Base-by-base conservation (phyloP, 202 grass and related monocot species). In the Panicum hallii region DNA sequence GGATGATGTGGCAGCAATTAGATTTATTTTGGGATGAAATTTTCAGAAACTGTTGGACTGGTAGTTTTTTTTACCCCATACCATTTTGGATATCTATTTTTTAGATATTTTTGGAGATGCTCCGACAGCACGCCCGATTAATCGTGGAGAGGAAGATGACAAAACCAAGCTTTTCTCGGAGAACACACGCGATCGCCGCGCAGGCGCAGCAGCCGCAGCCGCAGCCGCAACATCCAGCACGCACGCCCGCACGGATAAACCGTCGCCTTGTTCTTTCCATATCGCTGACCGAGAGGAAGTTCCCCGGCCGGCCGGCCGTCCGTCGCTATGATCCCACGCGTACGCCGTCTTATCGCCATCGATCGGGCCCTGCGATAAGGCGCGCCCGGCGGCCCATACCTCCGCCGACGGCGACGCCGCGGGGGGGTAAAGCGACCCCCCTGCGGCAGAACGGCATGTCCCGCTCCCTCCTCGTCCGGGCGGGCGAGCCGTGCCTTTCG, bases 341-440 rank as follows among this genome's bases (percentile, higher is more conserved):
- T 79, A 7, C 28, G 61, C 77, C 77, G 61, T 66, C 44, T 65
- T 28, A 52, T 79, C 60, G 61, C 61, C 61, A 50, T 65, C 77
- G 75, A 20, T 5, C 36, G 36, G 36, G 36, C 16, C 26, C 60
- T 19, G 56, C 41, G n/a, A 7, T 11, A 32, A 32, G 48, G 32
- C 48, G 71, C 71, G 48, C 28, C 16, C 54, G 15, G 12, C 19
- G 22, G 57, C 57, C 44, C 76, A 79, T 40, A 23, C 77, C 62
- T 66, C 46, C 6, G 60, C 30, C 44, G 77, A 61, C 14, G 5
- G 45, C 28, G 77, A 79, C 77, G 63, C 46, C 70, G 70, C 43
- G 28, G 26, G 26, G 67, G 11, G 45, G 9, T 22, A 69, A 70
- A 46, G 16, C 32, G 47, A 54, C 30, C 16, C 65, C 36, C n/a